A percentile compares a stretch with the other conserved stretches of the same genome.
Evolutionary conservation across 1,284 basidiomycete genomes (phyloP).

Genomic region (Caloboletus firmus): DNA sequence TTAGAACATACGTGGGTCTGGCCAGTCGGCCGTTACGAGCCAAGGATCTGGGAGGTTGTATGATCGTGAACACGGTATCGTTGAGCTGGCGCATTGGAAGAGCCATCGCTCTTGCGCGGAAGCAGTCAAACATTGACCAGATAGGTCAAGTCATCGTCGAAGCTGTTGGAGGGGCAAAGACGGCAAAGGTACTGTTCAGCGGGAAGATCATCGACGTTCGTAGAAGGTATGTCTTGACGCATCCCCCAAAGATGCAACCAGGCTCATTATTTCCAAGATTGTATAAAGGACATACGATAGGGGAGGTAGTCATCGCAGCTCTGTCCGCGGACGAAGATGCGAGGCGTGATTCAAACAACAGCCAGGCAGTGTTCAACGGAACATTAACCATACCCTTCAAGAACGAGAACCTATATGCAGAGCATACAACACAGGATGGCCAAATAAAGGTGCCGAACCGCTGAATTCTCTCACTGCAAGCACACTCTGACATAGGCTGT

Average conservation of each 20-base stretch:
- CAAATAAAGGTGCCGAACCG: conserved; percentile 15
- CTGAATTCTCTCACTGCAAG: not conserved
- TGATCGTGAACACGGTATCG: conserved; percentile 53
- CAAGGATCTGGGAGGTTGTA: conserved; percentile 35
- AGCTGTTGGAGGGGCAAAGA: conserved; percentile 43
- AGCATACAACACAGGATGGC: conserved; percentile 37
- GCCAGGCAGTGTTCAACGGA: conserved; percentile 25
- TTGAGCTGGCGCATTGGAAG: conserved; percentile 59
- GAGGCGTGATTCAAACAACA: conserved; percentile 4
- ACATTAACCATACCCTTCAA: conserved; percentile 53
- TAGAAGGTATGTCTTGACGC: conserved; percentile 35
- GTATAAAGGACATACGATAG: conserved; percentile 50
- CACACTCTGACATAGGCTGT: conserved; percentile 10
- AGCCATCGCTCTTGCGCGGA: conserved; percentile 44
- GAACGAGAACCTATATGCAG: conserved; percentile 57
- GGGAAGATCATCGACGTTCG: conserved; percentile 58
- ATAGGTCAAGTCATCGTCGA: conserved; percentile 51
- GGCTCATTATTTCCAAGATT: conserved; percentile 15
- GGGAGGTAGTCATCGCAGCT: conserved; percentile 47
- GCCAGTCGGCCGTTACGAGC: conserved; percentile 41
- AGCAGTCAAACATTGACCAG: conserved; percentile 44
- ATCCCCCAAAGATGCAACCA: not conserved
- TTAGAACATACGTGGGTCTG: conserved; percentile 40
- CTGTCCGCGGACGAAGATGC: conserved; percentile 32
- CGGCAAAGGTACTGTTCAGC: conserved; percentile 48